A percentile compares a stretch with the other conserved stretches of the same genome.
phyloP scores from a whole-genome alignment of 2,329 filamentous ascomycete genomes.

The Trichoderma cornu-damae region DNA sequence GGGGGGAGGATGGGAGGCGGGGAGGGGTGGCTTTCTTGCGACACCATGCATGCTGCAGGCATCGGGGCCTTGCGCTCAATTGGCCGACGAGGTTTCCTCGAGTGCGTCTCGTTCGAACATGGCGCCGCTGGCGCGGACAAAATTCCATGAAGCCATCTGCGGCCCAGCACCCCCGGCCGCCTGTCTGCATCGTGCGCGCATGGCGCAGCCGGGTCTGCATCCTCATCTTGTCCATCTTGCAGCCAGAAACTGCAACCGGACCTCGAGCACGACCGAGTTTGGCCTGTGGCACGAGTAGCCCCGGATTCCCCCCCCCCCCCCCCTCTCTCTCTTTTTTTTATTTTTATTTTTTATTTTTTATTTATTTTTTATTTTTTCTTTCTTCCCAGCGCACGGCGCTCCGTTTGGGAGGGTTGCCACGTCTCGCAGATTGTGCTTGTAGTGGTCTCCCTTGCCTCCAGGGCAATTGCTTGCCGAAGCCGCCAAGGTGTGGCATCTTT shows the following conservation, averaged over 20 bases:
- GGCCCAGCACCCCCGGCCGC: constrained; percentile 1
- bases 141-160: constrained; percentile 9
- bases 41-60: background rate
- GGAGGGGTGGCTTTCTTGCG: background rate
- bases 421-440: background rate
- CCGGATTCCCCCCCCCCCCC: no score
- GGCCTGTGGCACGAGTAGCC: background rate
- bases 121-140: constrained; percentile 18
- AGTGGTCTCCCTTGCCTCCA: no score
- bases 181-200: constrained; percentile 13
- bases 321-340: no score
- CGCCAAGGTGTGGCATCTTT: constrained; percentile 1
- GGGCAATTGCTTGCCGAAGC: no score
- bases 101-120: background rate
- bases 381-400: background rate
- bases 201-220: constrained; percentile 8
- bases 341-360: no score
- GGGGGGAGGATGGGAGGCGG: background rate
- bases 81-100: constrained; percentile 8
- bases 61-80: background rate
- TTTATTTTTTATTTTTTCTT: no score
- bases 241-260: constrained; percentile 14
- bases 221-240: constrained; percentile 18
- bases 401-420: background rate
- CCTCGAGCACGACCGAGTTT: constrained; percentile 4